phyloP scores from a whole-genome alignment of 2,329 filamentous ascomycete genomes.

The Aspergillus sp. region DNA sequence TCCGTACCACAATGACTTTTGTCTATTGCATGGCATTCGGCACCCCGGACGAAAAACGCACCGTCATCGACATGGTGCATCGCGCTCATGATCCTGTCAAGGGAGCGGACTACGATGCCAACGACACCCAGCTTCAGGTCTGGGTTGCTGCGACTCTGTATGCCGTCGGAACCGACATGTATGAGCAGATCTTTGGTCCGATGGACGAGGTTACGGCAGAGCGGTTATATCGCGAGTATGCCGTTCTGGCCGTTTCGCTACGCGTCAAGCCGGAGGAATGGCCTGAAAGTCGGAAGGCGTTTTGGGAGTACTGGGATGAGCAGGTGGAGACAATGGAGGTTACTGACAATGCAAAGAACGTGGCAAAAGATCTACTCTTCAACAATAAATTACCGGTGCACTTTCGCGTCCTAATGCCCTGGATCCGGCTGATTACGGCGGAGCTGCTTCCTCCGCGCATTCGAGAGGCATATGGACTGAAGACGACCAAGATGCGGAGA shows the following conservation, averaged over 20 bases:
- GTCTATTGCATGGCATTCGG: constrained; percentile 42
- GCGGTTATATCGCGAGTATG: constrained; percentile 28
- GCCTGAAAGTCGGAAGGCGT: constrained; percentile 34
- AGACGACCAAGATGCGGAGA: constrained; percentile 19
- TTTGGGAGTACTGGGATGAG: constrained; percentile 41
- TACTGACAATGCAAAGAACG: constrained; percentile 28
- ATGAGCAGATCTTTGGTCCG: constrained; percentile 37
- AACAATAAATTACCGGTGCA: constrained; percentile 28
- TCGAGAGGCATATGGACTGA: constrained; percentile 28
- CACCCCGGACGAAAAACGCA: constrained; percentile 30
- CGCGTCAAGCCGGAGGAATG: constrained; percentile 37
- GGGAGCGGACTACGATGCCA: constrained; percentile 35
- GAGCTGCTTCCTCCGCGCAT: constrained; percentile 30
- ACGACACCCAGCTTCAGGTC: constrained; percentile 39
- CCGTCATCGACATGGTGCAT: constrained; percentile 40
- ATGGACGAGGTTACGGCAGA: constrained; percentile 27
- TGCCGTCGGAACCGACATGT: constrained; percentile 35
- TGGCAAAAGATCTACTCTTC: constrained; percentile 29
- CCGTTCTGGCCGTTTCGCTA: constrained; percentile 26
- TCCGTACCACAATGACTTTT: constrained; percentile 41
- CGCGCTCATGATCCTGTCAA: constrained; percentile 33
- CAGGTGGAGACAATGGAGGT: constrained; percentile 35
- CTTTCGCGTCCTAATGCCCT: constrained; percentile 25
- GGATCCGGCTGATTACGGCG: constrained; percentile 28
- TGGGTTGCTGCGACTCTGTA: constrained; percentile 46